phyloP scores from a whole-genome alignment of 2,329 filamentous ascomycete genomes.

The Trichoderma atroviride region DNA sequence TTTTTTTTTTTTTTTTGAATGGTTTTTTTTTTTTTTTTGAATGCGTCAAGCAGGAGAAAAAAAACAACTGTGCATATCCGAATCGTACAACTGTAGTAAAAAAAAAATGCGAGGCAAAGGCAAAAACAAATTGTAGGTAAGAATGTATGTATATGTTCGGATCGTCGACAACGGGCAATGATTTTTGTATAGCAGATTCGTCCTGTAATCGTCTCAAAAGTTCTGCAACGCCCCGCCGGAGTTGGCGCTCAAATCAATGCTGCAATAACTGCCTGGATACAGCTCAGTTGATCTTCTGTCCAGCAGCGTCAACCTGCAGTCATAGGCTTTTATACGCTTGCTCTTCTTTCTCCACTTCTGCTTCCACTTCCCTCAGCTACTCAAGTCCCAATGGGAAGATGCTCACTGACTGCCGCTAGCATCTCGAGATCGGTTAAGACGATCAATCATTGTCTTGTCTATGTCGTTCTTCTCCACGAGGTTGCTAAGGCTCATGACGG shows the following conservation, averaged over 20 bases:
- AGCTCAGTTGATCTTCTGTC: conserved; percentile 28
- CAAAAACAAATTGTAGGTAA: conserved; percentile 19
- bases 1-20: not conserved
- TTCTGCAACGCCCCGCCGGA: not conserved
- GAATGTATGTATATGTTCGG: conserved; percentile 5
- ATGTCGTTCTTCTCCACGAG: conserved; percentile 57
- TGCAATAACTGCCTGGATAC: conserved; percentile 4
- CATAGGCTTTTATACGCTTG: not conserved
- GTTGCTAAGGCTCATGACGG: conserved; percentile 58
- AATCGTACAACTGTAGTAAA: not conserved
- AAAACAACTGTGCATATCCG: not conserved
- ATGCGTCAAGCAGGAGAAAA: not conserved
- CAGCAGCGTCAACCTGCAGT: conserved; percentile 30
- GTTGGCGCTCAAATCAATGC: conserved; percentile 1
- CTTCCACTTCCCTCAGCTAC: not conserved
- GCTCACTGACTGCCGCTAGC: conserved; percentile 14
- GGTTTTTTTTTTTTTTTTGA: not conserved
- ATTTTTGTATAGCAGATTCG: not conserved
- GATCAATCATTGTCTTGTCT: conserved; percentile 58
- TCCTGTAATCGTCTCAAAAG: not conserved
- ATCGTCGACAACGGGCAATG: conserved; percentile 28
- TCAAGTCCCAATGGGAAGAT: conserved; percentile 22
- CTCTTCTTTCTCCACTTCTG: not conserved
- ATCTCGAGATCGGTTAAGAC: conserved; percentile 47
- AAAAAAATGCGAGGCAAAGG: not conserved